Conservation (phyloP, 345 rosid genomes). For the Carallia pectinifolia region DNA sequence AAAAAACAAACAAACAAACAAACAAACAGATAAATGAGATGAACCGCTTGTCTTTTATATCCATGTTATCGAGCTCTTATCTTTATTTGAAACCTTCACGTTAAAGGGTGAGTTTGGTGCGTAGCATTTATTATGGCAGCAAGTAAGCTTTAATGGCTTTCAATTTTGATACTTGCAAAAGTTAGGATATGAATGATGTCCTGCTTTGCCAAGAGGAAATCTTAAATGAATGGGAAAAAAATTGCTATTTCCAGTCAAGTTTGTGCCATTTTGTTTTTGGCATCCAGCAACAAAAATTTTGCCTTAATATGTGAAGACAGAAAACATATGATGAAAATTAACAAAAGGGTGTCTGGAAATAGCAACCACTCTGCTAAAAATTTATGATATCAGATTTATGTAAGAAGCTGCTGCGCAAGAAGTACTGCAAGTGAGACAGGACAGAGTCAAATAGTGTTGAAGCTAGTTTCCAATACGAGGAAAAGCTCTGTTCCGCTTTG, state of each 20-base stretch:
- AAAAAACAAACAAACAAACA: no score
- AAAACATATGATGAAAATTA: background rate
- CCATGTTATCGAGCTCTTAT: no score
- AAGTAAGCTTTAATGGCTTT: background rate
- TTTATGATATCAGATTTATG: constrained; percentile 7
- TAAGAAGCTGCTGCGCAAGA: no score
- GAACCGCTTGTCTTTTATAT: no score
- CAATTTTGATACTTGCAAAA: background rate
- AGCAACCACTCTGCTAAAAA: constrained; percentile 2
- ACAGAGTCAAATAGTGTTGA: background rate
- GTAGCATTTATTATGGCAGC: constrained; percentile 9
- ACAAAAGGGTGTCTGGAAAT: background rate
- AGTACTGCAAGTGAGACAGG: background rate
- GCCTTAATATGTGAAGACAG: background rate
- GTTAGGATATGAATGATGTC: constrained; percentile 3
- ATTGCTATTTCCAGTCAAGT: background rate
- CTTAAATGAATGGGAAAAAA: no score
- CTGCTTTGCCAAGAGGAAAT: background rate
- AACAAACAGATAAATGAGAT: no score
- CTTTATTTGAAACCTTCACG: constrained; percentile 1
- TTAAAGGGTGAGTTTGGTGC: constrained; percentile 3
- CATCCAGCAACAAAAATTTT: background rate
- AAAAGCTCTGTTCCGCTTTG: constrained; percentile 6
- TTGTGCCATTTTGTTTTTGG: background rate
- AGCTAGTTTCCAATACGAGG: constrained; percentile 10